Base-by-base conservation (phyloP, 2,329 filamentous ascomycete species). In the Coleophoma eucalyptorum region DNA sequence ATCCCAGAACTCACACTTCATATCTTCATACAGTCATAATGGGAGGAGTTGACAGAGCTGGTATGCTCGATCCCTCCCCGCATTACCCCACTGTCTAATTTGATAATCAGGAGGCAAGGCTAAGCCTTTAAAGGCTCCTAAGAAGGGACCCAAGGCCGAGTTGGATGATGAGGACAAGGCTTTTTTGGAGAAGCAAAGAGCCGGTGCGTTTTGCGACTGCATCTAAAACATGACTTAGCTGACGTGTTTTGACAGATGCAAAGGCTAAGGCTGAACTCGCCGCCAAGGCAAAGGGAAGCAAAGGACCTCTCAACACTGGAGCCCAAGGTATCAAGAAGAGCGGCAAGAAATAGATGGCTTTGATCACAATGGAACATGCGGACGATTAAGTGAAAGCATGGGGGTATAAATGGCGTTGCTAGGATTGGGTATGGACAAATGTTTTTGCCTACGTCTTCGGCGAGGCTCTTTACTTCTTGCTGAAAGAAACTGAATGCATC, bases 271-370 rank as follows among this genome's bases (percentile, higher is more conserved):
- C 95, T 75, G 90, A 91, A 10, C 68, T 95, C 73, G 84, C 86
- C n/a, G 79, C 84, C 54, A 89, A 90, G 75, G 86, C 89, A 43
- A 86, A 87, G 64, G 62, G 61, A 26, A 89, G 89, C 71, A 96
- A 95, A 76, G 93, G 93, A 3, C 92, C 93, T 35, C 69, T 97
- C 68, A 92, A 91, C 74, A 87, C 84, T 32, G 91, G 90, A 33
- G 72, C 79, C 45, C 90, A 95, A 74, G 91, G 90, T 56, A 96
- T 97, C 78, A 97, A 97, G 86, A 97, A 96, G 83, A 94, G 89
- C 55, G 92, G 91, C 72, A 96, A 97, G 88, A 96, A 97, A 86
- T 96, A 44, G 20, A 33, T 38, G 2, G 13, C 3, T 8, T 8
- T 38, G 35, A 15, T 38, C 26, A 38, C 16, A 6, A 38, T 38